Conservation (phyloP, 139 green algal genomes). For the Picochlorum sp. region DNA sequence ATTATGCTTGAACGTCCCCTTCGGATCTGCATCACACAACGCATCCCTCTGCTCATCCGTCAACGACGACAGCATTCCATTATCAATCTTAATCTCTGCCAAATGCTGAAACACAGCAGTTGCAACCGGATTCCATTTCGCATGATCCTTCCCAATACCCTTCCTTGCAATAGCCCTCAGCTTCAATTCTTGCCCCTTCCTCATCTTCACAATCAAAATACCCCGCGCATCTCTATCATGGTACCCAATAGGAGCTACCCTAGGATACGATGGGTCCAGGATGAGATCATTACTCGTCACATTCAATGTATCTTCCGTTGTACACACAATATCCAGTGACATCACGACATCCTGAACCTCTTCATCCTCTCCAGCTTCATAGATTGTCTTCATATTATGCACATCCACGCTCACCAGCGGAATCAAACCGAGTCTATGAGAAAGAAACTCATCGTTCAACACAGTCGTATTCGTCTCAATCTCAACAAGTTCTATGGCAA, state of each 20-base stretch:
- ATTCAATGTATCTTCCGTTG: conserved; percentile 49
- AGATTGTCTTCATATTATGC: conserved; percentile 46
- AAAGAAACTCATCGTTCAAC: conserved; percentile 96
- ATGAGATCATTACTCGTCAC: conserved; percentile 54
- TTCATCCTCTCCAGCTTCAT: conserved; percentile 38
- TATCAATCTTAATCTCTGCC: conserved; percentile 81
- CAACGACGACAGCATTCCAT: conserved; percentile 59
- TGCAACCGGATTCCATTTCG: conserved; percentile 93
- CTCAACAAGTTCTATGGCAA: conserved; percentile 97
- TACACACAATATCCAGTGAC: conserved; percentile 50
- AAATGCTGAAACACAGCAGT: conserved; percentile 73
- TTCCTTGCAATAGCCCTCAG: conserved; percentile 76
- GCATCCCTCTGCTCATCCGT: conserved; percentile 69
- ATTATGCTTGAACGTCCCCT: conserved; percentile 72
- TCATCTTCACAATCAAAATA: conserved; percentile 87
- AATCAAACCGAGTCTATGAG: conserved; percentile 76
- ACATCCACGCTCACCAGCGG: conserved; percentile 65
- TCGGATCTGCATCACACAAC: conserved; percentile 58
- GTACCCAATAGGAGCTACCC: conserved; percentile 38
- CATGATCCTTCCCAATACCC: conserved; percentile 96
- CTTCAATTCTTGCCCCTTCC: conserved; percentile 72
- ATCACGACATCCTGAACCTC: conserved; percentile 54
- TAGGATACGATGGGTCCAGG: conserved; percentile 18
- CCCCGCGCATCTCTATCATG: conserved; percentile 9
- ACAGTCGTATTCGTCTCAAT: conserved; percentile 95